Evolutionary conservation across 257 asterid genomes (phyloP), one percentile per base, ranked within the genome.

Genomic region (Ilex aquifolium): DNA sequence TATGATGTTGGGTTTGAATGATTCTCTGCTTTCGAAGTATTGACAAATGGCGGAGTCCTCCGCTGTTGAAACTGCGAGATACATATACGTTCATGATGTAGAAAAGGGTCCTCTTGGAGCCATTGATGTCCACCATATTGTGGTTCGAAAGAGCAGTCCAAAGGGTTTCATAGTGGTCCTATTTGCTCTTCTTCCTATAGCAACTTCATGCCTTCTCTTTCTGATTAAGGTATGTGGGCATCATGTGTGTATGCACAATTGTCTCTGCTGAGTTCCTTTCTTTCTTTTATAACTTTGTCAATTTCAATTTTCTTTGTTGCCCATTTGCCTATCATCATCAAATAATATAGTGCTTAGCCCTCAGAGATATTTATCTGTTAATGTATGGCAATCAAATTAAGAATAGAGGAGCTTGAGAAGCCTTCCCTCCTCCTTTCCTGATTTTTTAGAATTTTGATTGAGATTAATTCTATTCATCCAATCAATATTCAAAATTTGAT

Each of bases 91-190:
- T 59, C 87, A 79, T 32, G 88, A 85, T 63, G 70, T 60, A 44
- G 77, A 72, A 44, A 80, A 74, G 56, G 81, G 81, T 59, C 70
- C 80, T 2, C 79, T 82, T 21, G 84, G 82, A 67, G 81, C 86
- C 78, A 80, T 88, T 16, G 91, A 84, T 51, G 76, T 82, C 56
- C 95, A 93, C 80, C 95, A 77, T 75, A 74, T 91, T 69, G 55
- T 74, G 31, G 64, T 83, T 59, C 65, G 60, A 57, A 74, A 74
- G 68, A 79, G 72, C 54, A 54, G 61, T 59, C 66, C 55, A 12
- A 69, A 73, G 72, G 60, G 54, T 59, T 76, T 71, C 60, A 36
- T 67, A 62, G 55, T 83, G 56, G 68, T 75, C 71, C 31, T 71
- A 42, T 78, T 59, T 32, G 65, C 75, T 69, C 71, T 83, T 56